Evolutionary conservation across 352 stramenopile species (phyloP), one percentile per base, ranked within the genome.

Genomic region (Phytophthora meadii): DNA sequence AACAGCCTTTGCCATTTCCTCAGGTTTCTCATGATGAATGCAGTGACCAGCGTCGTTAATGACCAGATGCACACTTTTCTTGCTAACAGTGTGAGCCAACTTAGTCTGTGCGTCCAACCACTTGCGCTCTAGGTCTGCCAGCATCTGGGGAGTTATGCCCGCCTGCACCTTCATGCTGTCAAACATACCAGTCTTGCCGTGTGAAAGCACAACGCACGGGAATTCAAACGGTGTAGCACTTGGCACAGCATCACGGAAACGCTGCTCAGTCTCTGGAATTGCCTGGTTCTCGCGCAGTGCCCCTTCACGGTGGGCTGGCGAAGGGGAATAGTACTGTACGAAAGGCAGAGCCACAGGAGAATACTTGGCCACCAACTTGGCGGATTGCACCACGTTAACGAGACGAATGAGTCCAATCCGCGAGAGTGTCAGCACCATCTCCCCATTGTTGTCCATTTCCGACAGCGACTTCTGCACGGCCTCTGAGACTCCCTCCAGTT

Each of bases 1-100:
- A 58, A 94, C 74, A 30, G 77, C 80, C 5, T 75, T 75, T 41
- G 67, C 70, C 49, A 92, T 59, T 10, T 79, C 81, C 40, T 92
- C 79, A 1, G 85, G 83, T 12, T 90, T 76, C 32, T 94, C 85
- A 34, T 94, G 85, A 39, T 87, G 81, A 49, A 94, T 92, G 54
- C 72, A 84, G 52, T 90, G 80, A n/a, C 85, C 82, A 28, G 74
- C 74, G 15, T 90, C 81, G 0, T 67, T 65, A 14, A 90, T 67
- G 12, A 86, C 59, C 15, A 87, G 63, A 64, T 92, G 80, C 22
- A 82, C 73, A 45, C 63, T 79, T 5, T 61, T 65, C 36, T 46
- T 51, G 42, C 77, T 82, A 22, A 90, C 68, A 4, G 53, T 77
- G 15, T 87, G 68, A 6, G 78, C 80, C 24, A 92, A 62, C 49